Percentiles rank a stretch among this genome's conserved stretches.
Evolutionary conservation across 176 grass and related monocot species (phyloP).

Genomic region (Cenchrus purpureus): DNA sequence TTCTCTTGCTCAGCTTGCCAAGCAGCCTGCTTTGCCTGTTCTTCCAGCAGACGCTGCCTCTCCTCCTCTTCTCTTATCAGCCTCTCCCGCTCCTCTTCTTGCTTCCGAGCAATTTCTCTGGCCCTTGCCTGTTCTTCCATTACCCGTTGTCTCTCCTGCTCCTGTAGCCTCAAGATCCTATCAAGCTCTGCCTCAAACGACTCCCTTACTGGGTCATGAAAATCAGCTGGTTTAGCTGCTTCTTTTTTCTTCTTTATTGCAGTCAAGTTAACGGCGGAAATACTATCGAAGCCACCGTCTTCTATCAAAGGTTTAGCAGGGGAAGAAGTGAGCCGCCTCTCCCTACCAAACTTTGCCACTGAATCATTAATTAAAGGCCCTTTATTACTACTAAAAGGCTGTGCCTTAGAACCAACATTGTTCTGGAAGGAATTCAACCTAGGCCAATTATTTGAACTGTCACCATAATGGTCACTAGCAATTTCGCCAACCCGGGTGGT

Average conservation of each 20-base stretch:
- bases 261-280: slow-evolving; percentile 66
- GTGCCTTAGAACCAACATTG: slow-evolving; percentile 59
- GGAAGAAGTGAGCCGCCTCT: slow-evolving; percentile 51
- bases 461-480: slow-evolving; percentile 19
- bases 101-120: slow-evolving; percentile 70
- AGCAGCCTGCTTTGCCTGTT: slow-evolving; percentile 68
- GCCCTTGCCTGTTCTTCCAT: slow-evolving; percentile 75
- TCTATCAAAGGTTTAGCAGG: slow-evolving; percentile 60
- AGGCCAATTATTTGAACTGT: slow-evolving; percentile 70
- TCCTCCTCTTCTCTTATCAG: slow-evolving; percentile 81
- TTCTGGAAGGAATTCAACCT: slow-evolving; percentile 68
- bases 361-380: slow-evolving; percentile 50
- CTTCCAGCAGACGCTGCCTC: slow-evolving; percentile 66
- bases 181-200: slow-evolving; percentile 97
- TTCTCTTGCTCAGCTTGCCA: slow-evolving; percentile 89
- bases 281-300: slow-evolving; percentile 65
- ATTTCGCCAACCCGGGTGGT: slow-evolving; percentile 36
- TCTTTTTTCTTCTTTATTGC: slow-evolving; percentile 93
- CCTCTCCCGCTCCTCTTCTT: slow-evolving; percentile 89
- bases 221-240: slow-evolving; percentile 61
- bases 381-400: slow-evolving; percentile 59
- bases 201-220: slow-evolving; percentile 85
- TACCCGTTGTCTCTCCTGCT: slow-evolving; percentile 78
- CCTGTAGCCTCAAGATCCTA: slow-evolving; percentile 81
- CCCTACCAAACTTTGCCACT: slow-evolving; percentile 58